phyloP scores from a whole-genome alignment of 495 filamentous ascomycete genomes.

The Extremus antarcticus region DNA sequence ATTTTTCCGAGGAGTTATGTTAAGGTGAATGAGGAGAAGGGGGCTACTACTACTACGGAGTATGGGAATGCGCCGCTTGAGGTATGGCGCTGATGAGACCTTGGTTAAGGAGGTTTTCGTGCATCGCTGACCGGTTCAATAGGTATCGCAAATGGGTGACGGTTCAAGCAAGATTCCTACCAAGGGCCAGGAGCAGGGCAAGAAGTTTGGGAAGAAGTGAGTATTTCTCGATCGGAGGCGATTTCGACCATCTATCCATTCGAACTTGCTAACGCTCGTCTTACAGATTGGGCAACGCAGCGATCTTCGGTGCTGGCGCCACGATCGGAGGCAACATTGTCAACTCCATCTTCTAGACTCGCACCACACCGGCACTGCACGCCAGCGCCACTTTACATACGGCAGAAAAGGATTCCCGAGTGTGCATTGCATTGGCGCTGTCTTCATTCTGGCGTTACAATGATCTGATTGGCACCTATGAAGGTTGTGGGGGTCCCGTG shows the following conservation, averaged over 20 bases:
- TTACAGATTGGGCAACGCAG: slow-evolving; percentile 43
- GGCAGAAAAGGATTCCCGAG: too few relatives aligned
- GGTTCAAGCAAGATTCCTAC: slow-evolving; percentile 27
- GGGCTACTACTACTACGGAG: too few relatives aligned
- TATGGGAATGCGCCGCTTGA: slow-evolving; percentile 39
- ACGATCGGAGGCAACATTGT: slow-evolving; percentile 88
- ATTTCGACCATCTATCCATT: too few relatives aligned
- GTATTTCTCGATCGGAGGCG: too few relatives aligned
- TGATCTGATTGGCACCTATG: too few relatives aligned
- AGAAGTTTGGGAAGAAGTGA: slow-evolving; percentile 66
- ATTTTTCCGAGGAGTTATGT: slow-evolving; percentile 90
- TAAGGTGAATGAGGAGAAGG: slow-evolving; percentile 36
- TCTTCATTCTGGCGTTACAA: too few relatives aligned
- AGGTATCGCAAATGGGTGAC: slow-evolving; percentile 11
- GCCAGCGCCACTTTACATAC: too few relatives aligned
- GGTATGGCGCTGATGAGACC: slow-evolving; percentile 3
- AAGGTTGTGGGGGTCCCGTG: too few relatives aligned
- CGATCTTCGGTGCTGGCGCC: slow-evolving; percentile 56
- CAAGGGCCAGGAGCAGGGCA: slow-evolving; percentile 47
- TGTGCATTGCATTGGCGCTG: too few relatives aligned
- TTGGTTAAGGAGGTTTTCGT: too few relatives aligned
- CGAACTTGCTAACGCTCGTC: background rate
- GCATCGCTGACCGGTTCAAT: background rate
- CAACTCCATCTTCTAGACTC: slow-evolving; percentile 78
- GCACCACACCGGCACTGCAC: too few relatives aligned